Evolutionary conservation across 2,329 filamentous ascomycete species (phyloP).

Genomic region (Fusarium xylarioides): DNA sequence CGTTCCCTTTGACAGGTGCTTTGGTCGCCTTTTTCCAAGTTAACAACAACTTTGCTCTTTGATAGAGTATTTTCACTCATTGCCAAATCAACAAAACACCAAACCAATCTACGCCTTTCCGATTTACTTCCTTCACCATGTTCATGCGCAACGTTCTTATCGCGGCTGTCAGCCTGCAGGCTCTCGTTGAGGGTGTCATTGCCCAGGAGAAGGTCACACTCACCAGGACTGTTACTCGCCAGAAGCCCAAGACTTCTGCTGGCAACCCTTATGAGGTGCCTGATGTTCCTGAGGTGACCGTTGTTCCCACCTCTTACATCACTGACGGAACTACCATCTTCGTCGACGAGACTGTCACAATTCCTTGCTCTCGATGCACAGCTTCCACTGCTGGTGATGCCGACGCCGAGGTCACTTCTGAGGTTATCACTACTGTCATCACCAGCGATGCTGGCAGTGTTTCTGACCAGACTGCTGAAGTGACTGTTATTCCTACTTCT

Average conservation of each 20-base stretch:
- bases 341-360: conserved; percentile 30
- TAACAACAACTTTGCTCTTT: conserved; percentile 38
- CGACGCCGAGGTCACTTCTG: conserved; percentile 1
- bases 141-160: conserved; percentile 37
- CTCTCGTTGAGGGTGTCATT: conserved; percentile 30
- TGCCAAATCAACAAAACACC: conserved; percentile 35
- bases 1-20: conserved; percentile 42
- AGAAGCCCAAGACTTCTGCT: conserved; percentile 19
- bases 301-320: conserved; percentile 32
- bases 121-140: conserved; percentile 30
- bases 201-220: conserved; percentile 33
- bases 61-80: conserved; percentile 41
- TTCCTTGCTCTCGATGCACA: conserved; percentile 32
- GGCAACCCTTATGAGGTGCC: conserved; percentile 15
- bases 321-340: conserved; percentile 33
- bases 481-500: conserved; percentile 28
- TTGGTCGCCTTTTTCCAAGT: conserved; percentile 38
- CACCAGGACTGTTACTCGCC: conserved; percentile 23
- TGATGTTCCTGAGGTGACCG: conserved; percentile 19
- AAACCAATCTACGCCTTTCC: conserved; percentile 2
- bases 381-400: conserved; percentile 18
- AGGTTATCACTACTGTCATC: conserved; percentile 15
- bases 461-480: conserved; percentile 23
- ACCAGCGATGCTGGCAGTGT: conserved; percentile 8
- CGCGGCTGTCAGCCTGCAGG: conserved; percentile 39